Evolutionary conservation across 257 asterid genomes (phyloP), one percentile per base, ranked within the genome.

Genomic region (Nicotiana noctiflora): DNA sequence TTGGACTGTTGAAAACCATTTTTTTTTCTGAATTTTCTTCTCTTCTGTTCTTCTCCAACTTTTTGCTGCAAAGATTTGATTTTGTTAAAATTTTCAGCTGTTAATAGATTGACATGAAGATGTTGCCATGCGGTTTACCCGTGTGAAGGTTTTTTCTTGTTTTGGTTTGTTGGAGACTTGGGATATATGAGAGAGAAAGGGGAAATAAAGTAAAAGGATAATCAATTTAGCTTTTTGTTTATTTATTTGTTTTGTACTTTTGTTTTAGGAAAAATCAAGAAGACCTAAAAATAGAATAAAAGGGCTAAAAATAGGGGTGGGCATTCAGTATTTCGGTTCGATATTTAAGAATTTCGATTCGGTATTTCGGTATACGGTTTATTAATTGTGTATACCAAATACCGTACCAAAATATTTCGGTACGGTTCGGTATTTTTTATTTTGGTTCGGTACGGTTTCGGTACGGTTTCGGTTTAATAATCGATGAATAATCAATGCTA

Each of bases 1-100:
- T 60, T 6, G 84, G 86, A 89, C 96, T 89, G 87, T 83, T 94
- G 82, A 91, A 89, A 79, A 93, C 98, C 98, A 94, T 94, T 70
- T 63, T 19, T 18, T 5, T 23, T 60, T 21, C 6, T 21, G 75
- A 18, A 9, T 3, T 66, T 34, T 66, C 25, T 66, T 66, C 27
- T 17, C 72, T 64, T 64, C 37, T 46, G 6, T 32, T 32, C 21
- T 32, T 66, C 52, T 31, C 32, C 4, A 29, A 49, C 37, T 34
- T 9, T 66, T 34, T 66, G 11, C 11, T 68, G 56, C 14, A 40
- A 2, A 5, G 0, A n/a, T 68, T 68, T 68, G 56, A 3, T 31
- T 31, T 3, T 31, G 6, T 3, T 31, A 34, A 18, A 49, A 9
- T 11, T 49, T 10, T 19, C 9, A n/a, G 27, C 2, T 59, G 8